Base-by-base conservation (phyloP, 2,329 filamentous ascomycete genomes). In the Paecilomyces niveus region DNA sequence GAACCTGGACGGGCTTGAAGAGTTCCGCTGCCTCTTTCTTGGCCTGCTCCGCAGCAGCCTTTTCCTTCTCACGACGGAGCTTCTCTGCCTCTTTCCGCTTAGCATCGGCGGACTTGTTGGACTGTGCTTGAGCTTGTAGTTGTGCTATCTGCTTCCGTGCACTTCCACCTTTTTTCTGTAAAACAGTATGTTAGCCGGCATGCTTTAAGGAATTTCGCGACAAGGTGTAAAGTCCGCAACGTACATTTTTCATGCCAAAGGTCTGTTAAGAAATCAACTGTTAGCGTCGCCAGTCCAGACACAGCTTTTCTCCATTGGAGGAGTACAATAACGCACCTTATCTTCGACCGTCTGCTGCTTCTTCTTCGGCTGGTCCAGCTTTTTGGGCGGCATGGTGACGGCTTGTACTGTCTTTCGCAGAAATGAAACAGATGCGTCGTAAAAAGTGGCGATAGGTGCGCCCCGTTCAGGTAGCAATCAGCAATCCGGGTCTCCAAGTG, bases 221-320 rank as follows among this genome's bases (percentile, higher is more conserved):
- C 39, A 2, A 45, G 39, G 18, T 45, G 39, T 18, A 18, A 18
- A n/a, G 39, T 45, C 15, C n/a, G 15, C 39, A 9, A 75, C 77
- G 67, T 76, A 82, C 80, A 74, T 99, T 99, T 80, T 99, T 99
- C 94, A 99, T 97, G 68, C 94, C 94, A 82, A 99, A 99, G 54
- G 94, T 96, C 80, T 82, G 60, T n/a, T 54, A 53, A 9, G 45
- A 50, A 35, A 52, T 10, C 24, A 59, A 54, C 51, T 52, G 58
- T 68, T 57, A 70, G 65, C 59, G 7, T 7, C 6, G 8, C 15
- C 52, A 52, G 26, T 57, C 21, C 50, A 13, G 22, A 15, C 13
- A 7, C 10, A 52, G 24, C 53, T 35, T 21, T 39, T 29, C 24
- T 49, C 18, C 8, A 15, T 3, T 29, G 26, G 18, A 57, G 15